A percentile compares a stretch with the other conserved stretches of the same genome.
Evolutionary conservation across 2,329 filamentous ascomycete species (phyloP).

Genomic region (Talaromyces sp.): DNA sequence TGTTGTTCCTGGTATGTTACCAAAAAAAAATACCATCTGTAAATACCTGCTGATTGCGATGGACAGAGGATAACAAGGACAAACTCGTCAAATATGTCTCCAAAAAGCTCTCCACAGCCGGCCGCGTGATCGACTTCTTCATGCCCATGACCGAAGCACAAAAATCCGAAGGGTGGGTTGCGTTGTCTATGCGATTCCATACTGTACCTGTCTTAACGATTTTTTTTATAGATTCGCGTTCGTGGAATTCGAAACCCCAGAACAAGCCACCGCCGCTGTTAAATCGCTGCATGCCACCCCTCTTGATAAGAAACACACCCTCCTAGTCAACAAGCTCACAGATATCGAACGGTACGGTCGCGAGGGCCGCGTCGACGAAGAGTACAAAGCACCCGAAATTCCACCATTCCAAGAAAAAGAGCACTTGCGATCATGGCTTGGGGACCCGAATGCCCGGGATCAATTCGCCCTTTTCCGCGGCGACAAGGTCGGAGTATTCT

Average conservation of each 20-base stretch:
- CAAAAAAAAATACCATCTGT: conserved; percentile 18
- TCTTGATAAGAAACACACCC: conserved; percentile 93
- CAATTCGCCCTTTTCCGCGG: conserved; percentile 93
- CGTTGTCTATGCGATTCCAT: neutral
- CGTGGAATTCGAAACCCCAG: conserved; percentile 88
- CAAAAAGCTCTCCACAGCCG: conserved; percentile 84
- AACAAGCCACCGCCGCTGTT: conserved; percentile 82
- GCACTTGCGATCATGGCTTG: conserved; percentile 89
- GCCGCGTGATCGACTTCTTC: conserved; percentile 80
- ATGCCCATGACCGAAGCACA: conserved; percentile 91
- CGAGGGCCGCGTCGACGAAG: conserved; percentile 88
- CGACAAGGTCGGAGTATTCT: conserved; percentile 90
- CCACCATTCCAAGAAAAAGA: conserved; percentile 87
- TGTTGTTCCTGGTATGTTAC: conserved; percentile 53
- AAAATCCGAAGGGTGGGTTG: conserved; percentile 73
- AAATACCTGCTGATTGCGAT: neutral
- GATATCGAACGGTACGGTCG: conserved; percentile 95
- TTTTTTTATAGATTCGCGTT: conserved; percentile 73
- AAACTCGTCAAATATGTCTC: conserved; percentile 96
- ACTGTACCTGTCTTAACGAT: neutral
- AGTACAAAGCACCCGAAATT: conserved; percentile 76
- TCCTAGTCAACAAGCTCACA: conserved; percentile 95
- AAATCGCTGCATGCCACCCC: conserved; percentile 80
- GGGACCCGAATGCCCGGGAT: conserved; percentile 82
- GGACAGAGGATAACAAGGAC: conserved; percentile 72